Conservation (phyloP, 1,139 yeast genomes). For the Groenewaldozyma sp. region DNA sequence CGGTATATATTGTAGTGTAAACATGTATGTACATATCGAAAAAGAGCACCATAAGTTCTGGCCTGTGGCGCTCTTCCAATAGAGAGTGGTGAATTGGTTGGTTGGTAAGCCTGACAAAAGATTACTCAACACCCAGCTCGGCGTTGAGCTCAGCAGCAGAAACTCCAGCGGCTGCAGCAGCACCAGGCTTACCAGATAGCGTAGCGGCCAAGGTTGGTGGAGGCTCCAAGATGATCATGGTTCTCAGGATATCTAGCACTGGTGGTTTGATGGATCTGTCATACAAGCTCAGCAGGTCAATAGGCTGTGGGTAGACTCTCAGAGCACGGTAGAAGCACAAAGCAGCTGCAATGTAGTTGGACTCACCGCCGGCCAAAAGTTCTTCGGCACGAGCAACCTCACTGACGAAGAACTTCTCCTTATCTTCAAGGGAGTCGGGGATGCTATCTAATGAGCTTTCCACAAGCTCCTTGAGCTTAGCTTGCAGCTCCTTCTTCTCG, state of each 20-base stretch:
- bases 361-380: conserved; percentile 22
- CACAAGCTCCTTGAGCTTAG: conserved; percentile 52
- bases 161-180: conserved; percentile 16
- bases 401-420: conserved; percentile 68
- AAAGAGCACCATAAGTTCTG: too few relatives aligned
- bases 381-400: conserved; percentile 78
- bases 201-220: conserved; percentile 72
- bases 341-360: conserved; percentile 55
- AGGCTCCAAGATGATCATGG: conserved; percentile 84
- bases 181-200: conserved; percentile 38
- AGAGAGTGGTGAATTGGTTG: too few relatives aligned
- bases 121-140: conserved; percentile 20
- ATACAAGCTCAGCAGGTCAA: conserved; percentile 78
- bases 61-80: too few relatives aligned
- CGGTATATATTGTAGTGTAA: too few relatives aligned
- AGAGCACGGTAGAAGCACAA: conserved; percentile 91
- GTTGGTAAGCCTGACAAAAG: too few relatives aligned
- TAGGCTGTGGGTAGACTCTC: conserved; percentile 88
- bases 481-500: conserved; percentile 49
- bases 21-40: too few relatives aligned
- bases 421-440: conserved; percentile 62
- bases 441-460: conserved; percentile 66
- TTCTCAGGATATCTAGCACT: conserved; percentile 70
- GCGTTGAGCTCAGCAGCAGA: conserved; percentile 18
- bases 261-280: conserved; percentile 80